Conservation (phyloP, 495 filamentous ascomycete genomes). For the Aspergillus cavernicola region DNA sequence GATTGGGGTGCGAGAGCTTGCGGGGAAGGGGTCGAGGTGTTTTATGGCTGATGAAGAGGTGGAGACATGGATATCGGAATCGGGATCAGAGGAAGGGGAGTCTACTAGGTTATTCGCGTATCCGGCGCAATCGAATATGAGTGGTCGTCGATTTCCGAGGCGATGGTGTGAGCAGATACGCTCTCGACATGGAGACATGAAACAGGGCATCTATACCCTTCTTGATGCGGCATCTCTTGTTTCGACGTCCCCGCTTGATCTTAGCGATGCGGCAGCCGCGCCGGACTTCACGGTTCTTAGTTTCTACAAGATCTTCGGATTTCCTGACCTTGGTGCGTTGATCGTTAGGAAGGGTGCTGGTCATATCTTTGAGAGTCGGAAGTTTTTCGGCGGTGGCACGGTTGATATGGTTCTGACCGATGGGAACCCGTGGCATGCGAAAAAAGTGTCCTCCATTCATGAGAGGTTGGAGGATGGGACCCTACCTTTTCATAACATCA, state of each 20-base stretch:
- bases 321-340: conserved; percentile 85
- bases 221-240: conserved; percentile 88
- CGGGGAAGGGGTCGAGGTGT: conserved; percentile 56
- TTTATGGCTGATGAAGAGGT: conserved; percentile 64
- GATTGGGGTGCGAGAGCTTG: conserved; percentile 75
- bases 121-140: conserved; percentile 91
- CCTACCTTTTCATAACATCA: conserved; percentile 80
- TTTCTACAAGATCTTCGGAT: conserved; percentile 97
- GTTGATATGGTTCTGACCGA: conserved; percentile 68
- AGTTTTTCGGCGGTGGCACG: conserved; percentile 93
- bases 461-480: conserved; percentile 88
- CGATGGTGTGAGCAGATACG: conserved; percentile 62
- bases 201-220: conserved; percentile 56
- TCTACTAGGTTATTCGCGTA: conserved; percentile 66
- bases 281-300: conserved; percentile 88
- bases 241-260: conserved; percentile 70
- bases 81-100: conserved; percentile 20
- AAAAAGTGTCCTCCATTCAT: conserved; percentile 69
- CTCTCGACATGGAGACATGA: conserved; percentile 10
- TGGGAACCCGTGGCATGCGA: conserved; percentile 59
- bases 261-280: conserved; percentile 55
- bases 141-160: conserved; percentile 72
- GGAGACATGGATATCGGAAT: conserved; percentile 58
- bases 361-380: conserved; percentile 56
- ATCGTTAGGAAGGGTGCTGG: conserved; percentile 74